Evolutionary conservation across 1,284 basidiomycete species (phyloP).

Genomic region (Leccinum variabile): DNA sequence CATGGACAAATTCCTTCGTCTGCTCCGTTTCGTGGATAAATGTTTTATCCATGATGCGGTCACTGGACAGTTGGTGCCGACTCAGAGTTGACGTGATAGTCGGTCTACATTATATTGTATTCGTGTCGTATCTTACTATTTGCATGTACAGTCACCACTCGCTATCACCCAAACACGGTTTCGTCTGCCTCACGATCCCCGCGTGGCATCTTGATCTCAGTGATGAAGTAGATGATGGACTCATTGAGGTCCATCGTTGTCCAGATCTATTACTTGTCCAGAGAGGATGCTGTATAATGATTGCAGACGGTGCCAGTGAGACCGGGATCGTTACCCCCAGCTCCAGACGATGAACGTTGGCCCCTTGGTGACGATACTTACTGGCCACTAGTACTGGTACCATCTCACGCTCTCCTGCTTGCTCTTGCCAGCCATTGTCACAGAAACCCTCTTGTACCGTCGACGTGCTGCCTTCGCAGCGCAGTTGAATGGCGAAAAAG

Average conservation of each 20-base stretch:
- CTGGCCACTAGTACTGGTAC: conserved; percentile 22
- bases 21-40: conserved; percentile 48
- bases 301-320: no score
- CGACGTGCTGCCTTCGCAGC: neutral
- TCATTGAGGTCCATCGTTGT: no score
- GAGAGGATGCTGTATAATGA: no score
- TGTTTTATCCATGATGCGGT: conserved; percentile 21
- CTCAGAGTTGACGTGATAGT: conserved; percentile 4
- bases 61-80: conserved; percentile 2
- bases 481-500: conserved; percentile 17
- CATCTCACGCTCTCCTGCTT: conserved; percentile 28
- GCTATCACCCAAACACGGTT: no score
- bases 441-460: conserved; percentile 11
- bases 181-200: no score
- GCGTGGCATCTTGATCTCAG: no score
- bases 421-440: conserved; percentile 14
- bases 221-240: no score
- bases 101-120: neutral
- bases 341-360: no score
- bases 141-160: neutral
- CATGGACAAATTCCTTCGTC: conserved; percentile 47
- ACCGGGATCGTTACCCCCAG: no score
- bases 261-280: no score
- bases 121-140: neutral
- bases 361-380: no score